Evolutionary conservation across 176 grass and related monocot species (phyloP).

Genomic region (Aegilops tauschii): DNA sequence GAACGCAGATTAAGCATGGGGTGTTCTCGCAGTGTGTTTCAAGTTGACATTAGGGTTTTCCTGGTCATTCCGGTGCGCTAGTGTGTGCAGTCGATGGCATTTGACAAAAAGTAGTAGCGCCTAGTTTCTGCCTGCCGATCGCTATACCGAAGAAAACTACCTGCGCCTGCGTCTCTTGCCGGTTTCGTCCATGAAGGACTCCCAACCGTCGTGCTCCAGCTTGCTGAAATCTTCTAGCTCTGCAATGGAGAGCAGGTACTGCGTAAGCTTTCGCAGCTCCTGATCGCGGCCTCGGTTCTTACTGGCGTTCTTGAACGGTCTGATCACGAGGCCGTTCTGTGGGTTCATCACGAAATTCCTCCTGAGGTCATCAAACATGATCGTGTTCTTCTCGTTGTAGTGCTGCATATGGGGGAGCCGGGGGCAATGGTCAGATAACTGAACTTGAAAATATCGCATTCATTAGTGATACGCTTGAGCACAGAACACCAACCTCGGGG

Average conservation of each 20-base stretch:
- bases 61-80: background rate
- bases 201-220: slow-evolving; percentile 82
- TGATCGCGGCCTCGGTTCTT: slow-evolving; percentile 59
- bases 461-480: background rate
- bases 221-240: slow-evolving; percentile 74
- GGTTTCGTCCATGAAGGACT: slow-evolving; percentile 65
- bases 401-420: slow-evolving; percentile 53
- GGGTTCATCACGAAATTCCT: slow-evolving; percentile 99
- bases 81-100: background rate
- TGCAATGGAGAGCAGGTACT: slow-evolving; percentile 83
- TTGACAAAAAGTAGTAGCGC: background rate
- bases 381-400: slow-evolving; percentile 78
- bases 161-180: slow-evolving; percentile 69
- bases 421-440: slow-evolving; percentile 13
- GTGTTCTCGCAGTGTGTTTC: background rate
- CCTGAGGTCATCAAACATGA: slow-evolving; percentile 96
- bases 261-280: slow-evolving; percentile 76
- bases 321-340: slow-evolving; percentile 87
- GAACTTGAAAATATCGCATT: background rate
- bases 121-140: slow-evolving; percentile 10
- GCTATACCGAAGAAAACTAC: slow-evolving; percentile 32
- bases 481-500: slow-evolving; percentile 58
- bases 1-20: background rate
- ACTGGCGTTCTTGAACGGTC: slow-evolving; percentile 74
- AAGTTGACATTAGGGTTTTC: background rate